Evolutionary conservation across 805 yeast genomes (phyloP).

Genomic region (Saturnispora mendoncae): DNA sequence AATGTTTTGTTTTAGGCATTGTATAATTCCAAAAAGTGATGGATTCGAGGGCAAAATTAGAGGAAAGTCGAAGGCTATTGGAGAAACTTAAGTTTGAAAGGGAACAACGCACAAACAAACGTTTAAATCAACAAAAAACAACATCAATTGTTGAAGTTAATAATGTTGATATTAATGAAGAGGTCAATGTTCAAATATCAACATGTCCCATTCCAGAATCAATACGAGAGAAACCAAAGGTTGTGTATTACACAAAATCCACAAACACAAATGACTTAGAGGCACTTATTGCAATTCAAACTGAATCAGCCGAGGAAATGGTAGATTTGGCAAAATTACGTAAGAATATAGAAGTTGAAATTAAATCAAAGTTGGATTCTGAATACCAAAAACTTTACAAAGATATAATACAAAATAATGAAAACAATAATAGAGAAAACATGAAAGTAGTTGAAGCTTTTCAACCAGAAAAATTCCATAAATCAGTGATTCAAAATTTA

Average conservation of each 20-base stretch:
- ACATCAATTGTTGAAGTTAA: neutral
- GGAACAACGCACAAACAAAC: constrained; percentile 24
- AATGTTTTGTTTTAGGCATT: neutral
- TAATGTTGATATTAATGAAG: neutral
- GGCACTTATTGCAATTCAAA: neutral
- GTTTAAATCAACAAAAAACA: neutral
- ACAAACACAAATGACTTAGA: constrained; percentile 10
- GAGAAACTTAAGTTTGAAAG: constrained; percentile 44
- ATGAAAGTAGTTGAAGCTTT: constrained; percentile 8
- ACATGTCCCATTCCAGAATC: neutral
- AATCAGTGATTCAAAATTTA: constrained; percentile 6
- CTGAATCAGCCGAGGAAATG: constrained; percentile 9
- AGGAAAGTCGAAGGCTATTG: constrained; percentile 42
- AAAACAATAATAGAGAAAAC: constrained; percentile 9
- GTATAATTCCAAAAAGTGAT: constrained; percentile 10
- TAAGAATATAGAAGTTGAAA: constrained; percentile 1
- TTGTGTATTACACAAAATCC: constrained; percentile 1
- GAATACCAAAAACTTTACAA: constrained; percentile 9
- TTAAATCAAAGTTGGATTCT: constrained; percentile 1
- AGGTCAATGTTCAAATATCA: neutral
- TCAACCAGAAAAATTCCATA: constrained; percentile 2
- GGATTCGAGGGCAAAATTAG: constrained; percentile 30
- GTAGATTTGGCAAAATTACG: constrained; percentile 11
- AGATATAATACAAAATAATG: neutral
- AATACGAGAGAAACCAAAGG: neutral